phyloP scores from a whole-genome alignment of 495 filamentous ascomycete species.

The Tuber brumale region DNA sequence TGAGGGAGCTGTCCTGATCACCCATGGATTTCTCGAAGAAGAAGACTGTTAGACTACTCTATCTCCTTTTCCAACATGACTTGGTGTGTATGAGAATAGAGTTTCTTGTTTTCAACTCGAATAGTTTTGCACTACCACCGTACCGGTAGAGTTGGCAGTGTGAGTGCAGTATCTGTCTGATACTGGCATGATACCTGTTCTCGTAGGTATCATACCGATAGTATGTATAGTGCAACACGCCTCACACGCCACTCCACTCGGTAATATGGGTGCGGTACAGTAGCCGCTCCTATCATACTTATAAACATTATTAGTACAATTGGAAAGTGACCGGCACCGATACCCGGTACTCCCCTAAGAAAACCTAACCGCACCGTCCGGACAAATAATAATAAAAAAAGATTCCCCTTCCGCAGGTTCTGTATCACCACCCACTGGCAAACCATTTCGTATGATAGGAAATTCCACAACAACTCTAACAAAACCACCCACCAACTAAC shows the following conservation, averaged over 20 bases:
- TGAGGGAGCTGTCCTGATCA: neutral
- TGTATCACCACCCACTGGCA: neutral
- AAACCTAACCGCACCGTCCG: neutral
- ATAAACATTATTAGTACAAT: neutral
- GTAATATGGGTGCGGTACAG: neutral
- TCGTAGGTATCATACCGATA: neutral
- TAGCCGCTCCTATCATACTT: neutral
- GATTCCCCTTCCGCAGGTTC: neutral
- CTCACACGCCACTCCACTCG: neutral
- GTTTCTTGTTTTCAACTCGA: too few relatives aligned
- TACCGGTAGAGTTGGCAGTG: neutral
- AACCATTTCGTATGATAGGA: neutral
- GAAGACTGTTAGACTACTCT: too few relatives aligned
- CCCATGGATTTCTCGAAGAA: neutral
- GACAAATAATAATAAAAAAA: neutral
- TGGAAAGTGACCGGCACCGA: neutral
- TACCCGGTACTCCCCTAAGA: neutral
- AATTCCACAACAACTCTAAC: neutral
- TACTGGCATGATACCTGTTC: too few relatives aligned
- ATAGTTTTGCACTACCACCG: too few relatives aligned
- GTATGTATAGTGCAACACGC: neutral
- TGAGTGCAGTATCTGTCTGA: too few relatives aligned
- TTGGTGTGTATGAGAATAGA: neutral
- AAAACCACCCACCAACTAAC: neutral
- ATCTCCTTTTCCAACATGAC: neutral